These are phyloP conservation scores for Elsinoe batatas DNA, from an alignment of 2,329 filamentous ascomycete species.

Conservation along the genomic window DNA sequence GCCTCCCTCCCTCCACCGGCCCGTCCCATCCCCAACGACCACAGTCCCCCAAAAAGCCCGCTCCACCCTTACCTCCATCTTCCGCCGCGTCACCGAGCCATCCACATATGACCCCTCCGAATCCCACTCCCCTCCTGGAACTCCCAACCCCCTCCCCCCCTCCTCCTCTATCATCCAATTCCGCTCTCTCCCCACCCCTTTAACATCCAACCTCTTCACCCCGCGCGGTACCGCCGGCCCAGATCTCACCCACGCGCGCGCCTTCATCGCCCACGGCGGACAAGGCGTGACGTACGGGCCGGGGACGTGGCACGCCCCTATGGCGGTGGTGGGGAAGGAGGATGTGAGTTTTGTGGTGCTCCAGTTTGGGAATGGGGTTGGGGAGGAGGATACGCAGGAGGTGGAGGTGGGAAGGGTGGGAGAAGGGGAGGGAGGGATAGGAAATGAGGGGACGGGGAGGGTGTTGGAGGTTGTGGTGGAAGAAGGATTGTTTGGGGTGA, in stretches of 20 bases:
- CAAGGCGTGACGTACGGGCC: constrained; percentile 88
- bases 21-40: constrained; percentile 36
- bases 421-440: constrained; percentile 21
- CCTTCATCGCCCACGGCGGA: constrained; percentile 65
- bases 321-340: constrained; percentile 68
- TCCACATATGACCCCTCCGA: constrained; percentile 42
- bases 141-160: neutral
- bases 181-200: constrained; percentile 8
- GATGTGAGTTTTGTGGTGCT: constrained; percentile 79
- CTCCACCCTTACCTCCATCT: constrained; percentile 28
- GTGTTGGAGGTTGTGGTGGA: constrained; percentile 23
- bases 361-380: constrained; percentile 79
- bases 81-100: constrained; percentile 32
- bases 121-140: constrained; percentile 14
- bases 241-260: constrained; percentile 58
- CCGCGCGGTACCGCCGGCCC: constrained; percentile 49
- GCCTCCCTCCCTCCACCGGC: constrained; percentile 19
- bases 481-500: constrained; percentile 15
- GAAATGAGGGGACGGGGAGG: constrained; percentile 25
- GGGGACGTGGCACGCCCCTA: constrained; percentile 93
- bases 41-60: constrained; percentile 17
- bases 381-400: constrained; percentile 80
- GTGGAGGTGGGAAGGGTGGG: constrained; percentile 39
- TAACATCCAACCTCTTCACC: constrained; percentile 22
- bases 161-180: constrained; percentile 1